These are phyloP conservation scores for Sporothrix inflata DNA, from an alignment of 2,329 filamentous ascomycete genomes.

Conservation along the genomic window DNA sequence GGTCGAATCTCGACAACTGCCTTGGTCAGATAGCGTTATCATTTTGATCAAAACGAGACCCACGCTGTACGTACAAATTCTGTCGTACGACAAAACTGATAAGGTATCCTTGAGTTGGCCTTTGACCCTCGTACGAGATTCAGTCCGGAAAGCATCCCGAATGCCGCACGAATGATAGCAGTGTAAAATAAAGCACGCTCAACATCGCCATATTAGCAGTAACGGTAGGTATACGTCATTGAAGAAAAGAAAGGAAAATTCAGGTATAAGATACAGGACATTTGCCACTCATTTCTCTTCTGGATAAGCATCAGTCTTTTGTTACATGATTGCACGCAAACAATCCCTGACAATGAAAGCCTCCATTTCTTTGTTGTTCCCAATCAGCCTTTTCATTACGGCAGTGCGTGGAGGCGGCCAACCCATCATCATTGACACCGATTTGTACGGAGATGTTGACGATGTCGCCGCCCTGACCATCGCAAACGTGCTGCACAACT, in stretches of 20 bases:
- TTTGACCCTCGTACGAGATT: conserved; percentile 14
- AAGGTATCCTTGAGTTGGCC: background rate
- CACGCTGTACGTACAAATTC: background rate
- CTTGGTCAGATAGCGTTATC: conserved; percentile 14
- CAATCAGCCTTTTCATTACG: conserved; percentile 6
- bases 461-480: conserved; percentile 36
- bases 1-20: conserved; percentile 8
- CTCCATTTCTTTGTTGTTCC: conserved; percentile 7
- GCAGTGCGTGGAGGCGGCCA: conserved; percentile 30
- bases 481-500: conserved; percentile 24
- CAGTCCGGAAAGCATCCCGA: conserved; percentile 8
- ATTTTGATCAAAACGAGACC: conserved; percentile 6
- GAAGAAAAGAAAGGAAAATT: conserved; percentile 4
- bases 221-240: conserved; percentile 10
- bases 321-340: conserved; percentile 4
- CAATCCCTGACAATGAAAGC: conserved; percentile 1
- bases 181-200: conserved; percentile 10
- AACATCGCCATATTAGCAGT: conserved; percentile 12
- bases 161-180: conserved; percentile 5
- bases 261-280: conserved; percentile 12
- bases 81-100: conserved; percentile 16
- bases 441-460: conserved; percentile 53
- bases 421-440: conserved; percentile 51
- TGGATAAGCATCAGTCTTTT: conserved; percentile 12
- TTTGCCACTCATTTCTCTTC: conserved; percentile 14